Evolutionary conservation across 495 filamentous ascomycete species (phyloP).

Genomic region (Penicillium roqueforti): DNA sequence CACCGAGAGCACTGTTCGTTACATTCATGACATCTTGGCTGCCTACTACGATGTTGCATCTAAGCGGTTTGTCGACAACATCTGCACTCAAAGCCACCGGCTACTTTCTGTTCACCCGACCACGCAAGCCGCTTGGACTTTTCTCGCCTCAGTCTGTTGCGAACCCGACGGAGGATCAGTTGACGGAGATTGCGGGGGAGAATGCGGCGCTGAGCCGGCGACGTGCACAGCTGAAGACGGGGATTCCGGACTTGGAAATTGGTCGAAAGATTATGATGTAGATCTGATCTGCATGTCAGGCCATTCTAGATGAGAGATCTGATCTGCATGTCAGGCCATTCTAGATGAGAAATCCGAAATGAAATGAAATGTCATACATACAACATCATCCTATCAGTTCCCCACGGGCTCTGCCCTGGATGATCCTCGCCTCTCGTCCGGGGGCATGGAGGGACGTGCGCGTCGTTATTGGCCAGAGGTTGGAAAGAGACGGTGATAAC

Average conservation of each 20-base stretch:
- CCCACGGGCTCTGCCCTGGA: slow-evolving; percentile 6
- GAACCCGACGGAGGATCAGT: background rate
- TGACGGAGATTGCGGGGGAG: background rate
- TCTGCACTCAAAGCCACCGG: background rate
- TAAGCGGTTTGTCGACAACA: background rate
- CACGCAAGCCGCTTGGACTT: background rate
- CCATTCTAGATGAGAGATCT: too few relatives aligned
- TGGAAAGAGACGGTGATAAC: background rate
- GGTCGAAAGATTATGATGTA: background rate
- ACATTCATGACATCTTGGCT: background rate
- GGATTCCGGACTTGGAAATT: background rate
- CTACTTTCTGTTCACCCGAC: background rate
- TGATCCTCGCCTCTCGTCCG: slow-evolving; percentile 30
- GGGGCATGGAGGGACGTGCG: slow-evolving; percentile 41
- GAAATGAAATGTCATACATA: background rate
- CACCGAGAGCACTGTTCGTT: background rate
- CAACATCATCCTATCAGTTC: background rate
- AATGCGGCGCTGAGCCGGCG: background rate
- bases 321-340: too few relatives aligned
- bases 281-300: background rate
- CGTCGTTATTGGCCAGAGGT: slow-evolving; percentile 30
- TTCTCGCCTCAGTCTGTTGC: background rate
- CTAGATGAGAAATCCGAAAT: background rate
- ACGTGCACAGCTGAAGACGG: background rate
- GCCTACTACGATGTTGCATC: background rate